A percentile compares a stretch with the other conserved stretches of the same genome.
phyloP scores from a whole-genome alignment of 2,329 filamentous ascomycete species.

The Colletotrichum sp. region DNA sequence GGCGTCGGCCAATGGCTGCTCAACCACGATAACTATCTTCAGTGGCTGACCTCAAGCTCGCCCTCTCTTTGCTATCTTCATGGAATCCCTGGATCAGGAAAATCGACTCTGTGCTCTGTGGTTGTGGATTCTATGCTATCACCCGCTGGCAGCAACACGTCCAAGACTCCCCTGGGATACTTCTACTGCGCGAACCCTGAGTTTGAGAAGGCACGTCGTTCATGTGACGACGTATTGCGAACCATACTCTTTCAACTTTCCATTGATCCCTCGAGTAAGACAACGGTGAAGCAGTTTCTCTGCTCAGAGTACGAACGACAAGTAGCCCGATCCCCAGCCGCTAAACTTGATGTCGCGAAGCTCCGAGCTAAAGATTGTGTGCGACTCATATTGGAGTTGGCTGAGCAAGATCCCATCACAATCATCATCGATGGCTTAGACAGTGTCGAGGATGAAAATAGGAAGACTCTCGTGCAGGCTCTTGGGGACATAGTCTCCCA shows the following conservation, averaged over 20 bases:
- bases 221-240: not conserved
- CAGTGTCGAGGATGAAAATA: not conserved
- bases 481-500: not conserved
- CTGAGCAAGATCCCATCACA: not conserved
- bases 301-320: not conserved
- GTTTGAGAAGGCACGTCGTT: not conserved
- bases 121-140: not conserved
- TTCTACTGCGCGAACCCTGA: not conserved
- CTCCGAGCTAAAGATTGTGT: not conserved
- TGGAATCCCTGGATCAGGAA: not conserved
- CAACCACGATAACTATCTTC: fast-evolving
- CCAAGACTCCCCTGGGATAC: not conserved
- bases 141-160: not conserved
- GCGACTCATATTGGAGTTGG: not conserved
- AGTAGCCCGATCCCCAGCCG: not conserved
- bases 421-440: not conserved
- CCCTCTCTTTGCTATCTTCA: not conserved
- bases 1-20: not conserved
- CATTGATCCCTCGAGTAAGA: not conserved
- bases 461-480: not conserved
- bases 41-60: not conserved
- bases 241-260: not conserved
- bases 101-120: not conserved
- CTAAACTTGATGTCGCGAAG: not conserved
- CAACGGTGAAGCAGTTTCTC: not conserved